A percentile compares a stretch with the other conserved stretches of the same genome.
These are phyloP conservation scores for Daldinia vernicosa DNA, from an alignment of 495 filamentous ascomycete species.

Conservation along the genomic window DNA sequence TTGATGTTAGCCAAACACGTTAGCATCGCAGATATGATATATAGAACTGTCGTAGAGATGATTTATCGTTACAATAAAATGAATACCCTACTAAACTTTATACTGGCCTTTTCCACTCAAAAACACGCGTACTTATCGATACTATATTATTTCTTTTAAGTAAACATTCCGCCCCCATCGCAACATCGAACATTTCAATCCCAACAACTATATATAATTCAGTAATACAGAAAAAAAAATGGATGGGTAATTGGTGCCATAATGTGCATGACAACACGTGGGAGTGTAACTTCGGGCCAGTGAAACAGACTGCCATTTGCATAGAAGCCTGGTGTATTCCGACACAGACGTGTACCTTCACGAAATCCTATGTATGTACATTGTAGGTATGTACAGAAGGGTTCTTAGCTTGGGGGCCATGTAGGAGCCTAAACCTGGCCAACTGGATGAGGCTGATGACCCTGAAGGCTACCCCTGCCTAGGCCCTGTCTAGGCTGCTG, in stretches of 20 bases:
- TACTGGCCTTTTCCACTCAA: not conserved
- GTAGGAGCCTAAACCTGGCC: constrained; percentile 29
- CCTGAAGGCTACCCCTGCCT: constrained; percentile 25
- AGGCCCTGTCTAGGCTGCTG: not conserved
- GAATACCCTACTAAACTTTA: not conserved
- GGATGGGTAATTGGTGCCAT: not conserved
- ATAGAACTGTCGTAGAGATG: not conserved
- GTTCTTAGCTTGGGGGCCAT: constrained; percentile 26
- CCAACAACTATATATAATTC: not conserved
- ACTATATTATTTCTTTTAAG: not conserved
- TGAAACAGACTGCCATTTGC: constrained; percentile 7
- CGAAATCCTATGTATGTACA: not conserved
- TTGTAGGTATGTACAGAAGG: constrained; percentile 20
- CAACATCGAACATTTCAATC: not conserved
- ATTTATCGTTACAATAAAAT: not conserved
- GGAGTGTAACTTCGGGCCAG: constrained; percentile 8
- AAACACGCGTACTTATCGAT: not conserved
- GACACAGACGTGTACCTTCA: not conserved
- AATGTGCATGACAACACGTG: constrained; percentile 13
- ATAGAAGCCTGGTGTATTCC: constrained; percentile 18
- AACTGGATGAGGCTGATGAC: constrained; percentile 39
- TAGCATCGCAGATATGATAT: not conserved
- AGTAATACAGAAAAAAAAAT: not conserved
- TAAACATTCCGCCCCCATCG: not conserved
- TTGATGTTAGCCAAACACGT: no score